These are phyloP conservation scores for Monosiga brevicollis DNA, from an alignment of 78 protist species.

Conservation along the genomic window DNA sequence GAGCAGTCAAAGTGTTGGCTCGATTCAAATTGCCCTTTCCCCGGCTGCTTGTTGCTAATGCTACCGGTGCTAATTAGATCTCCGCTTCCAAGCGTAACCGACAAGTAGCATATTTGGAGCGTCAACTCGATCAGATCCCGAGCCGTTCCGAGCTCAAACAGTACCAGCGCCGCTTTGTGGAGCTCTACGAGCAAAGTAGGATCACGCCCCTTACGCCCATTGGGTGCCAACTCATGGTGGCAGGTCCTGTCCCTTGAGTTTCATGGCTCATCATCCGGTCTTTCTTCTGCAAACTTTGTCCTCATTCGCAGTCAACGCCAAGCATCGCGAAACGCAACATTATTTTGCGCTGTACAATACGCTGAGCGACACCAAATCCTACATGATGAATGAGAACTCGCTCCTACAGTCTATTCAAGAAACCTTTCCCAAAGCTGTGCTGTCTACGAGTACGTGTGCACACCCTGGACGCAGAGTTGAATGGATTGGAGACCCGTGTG, in stretches of 20 bases:
- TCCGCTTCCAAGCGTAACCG: not conserved
- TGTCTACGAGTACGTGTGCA: not conserved
- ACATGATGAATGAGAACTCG: constrained; percentile 47
- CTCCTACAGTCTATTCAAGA: constrained; percentile 37
- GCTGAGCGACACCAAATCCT: constrained; percentile 32
- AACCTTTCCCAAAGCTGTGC: not conserved
- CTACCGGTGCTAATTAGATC: not conserved
- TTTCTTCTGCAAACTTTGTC: not conserved
- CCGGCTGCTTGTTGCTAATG: too few relatives aligned
- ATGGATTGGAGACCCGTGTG: not conserved
- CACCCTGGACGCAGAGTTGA: too few relatives aligned
- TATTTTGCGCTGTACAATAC: constrained; percentile 71
- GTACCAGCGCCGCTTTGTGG: constrained; percentile 80
- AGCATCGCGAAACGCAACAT: constrained; percentile 69
- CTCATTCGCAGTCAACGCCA: constrained; percentile 21
- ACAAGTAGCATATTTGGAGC: constrained; percentile 49
- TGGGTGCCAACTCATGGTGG: not conserved
- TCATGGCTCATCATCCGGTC: not conserved
- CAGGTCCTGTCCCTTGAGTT: not conserved
- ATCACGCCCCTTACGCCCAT: not conserved
- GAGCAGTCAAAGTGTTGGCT: constrained; percentile 29
- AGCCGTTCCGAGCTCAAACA: constrained; percentile 82
- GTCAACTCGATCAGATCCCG: constrained; percentile 77
- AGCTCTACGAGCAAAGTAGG: constrained; percentile 70
- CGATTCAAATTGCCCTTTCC: not conserved